Base-by-base conservation (phyloP, 2,329 filamentous ascomycete genomes). In the Didymella pomorum region DNA sequence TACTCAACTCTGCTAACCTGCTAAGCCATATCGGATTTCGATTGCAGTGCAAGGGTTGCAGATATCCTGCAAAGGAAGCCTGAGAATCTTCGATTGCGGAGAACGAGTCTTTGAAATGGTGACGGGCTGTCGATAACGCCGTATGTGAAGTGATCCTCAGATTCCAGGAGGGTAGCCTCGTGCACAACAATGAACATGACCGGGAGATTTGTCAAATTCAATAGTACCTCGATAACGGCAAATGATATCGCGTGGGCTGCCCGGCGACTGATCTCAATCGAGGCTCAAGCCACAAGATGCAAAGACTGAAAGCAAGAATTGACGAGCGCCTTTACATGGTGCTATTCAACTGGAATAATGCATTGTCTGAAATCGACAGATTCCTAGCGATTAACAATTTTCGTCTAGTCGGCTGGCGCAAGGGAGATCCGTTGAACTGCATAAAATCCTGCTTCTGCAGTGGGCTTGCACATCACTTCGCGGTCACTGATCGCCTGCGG, bases 351-450 rank as follows among this genome's bases (percentile, higher is more conserved):
- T 43, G 48, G 12, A 25, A 29, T 29, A 35, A 47, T 21, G 26
- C 28, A 52, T 42, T 35, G 3, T 47, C 28, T 14, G 14, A 9
- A 42, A 11, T 43, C 14, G 26, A 42, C n/a, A 25, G n/a, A 28
- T 12, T 35, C 18, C 20, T 11, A 52, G 31, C 28, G 42, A 57
- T 52, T 26, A 10, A 21, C 9, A 8, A 16, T 20, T 23, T 4
- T 20, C 9, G 25, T 28, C 50, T 39, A 53, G 29, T 50, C 50
- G 39, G 37, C 39, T 31, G 5, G 7, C 12, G 31, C 21, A 45
- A 37, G 20, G 49, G 39, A 49, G 20, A 39, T 58, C 56, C 56
- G 44, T 39, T 53, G 39, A 26, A 29, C 29, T 58, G 50, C 50
- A 45, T 16, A 21, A 29, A 31, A 49, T 53, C 44, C 26, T 50